Conservation (phyloP, 1,139 yeast genomes). For the Blastobotrys malaysiensis region DNA sequence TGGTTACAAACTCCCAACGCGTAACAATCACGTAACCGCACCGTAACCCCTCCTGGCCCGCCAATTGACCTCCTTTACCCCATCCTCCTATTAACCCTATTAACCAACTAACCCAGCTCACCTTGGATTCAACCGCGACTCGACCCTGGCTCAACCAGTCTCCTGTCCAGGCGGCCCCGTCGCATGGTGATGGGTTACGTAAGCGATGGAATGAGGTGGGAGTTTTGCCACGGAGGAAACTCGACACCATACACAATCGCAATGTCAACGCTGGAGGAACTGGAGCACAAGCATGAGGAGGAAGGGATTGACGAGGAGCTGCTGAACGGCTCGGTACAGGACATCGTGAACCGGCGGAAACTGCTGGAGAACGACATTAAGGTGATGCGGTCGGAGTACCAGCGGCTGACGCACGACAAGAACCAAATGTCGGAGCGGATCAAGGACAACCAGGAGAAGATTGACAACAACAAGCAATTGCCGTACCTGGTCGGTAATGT, state of each 20-base stretch:
- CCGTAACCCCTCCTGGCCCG: too few species aligned
- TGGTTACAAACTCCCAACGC: too few species aligned
- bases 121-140: too few species aligned
- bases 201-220: neutral
- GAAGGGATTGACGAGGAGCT: constrained; percentile 75
- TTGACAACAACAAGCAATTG: constrained; percentile 88
- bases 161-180: too few species aligned
- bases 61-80: too few species aligned
- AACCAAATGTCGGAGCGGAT: constrained; percentile 89
- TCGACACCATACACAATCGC: constrained; percentile 1
- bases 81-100: too few species aligned
- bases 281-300: constrained; percentile 38
- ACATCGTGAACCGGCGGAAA: constrained; percentile 79
- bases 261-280: constrained; percentile 36
- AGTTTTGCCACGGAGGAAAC: neutral
- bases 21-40: too few species aligned
- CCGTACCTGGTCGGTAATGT: constrained; percentile 98
- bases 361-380: constrained; percentile 92
- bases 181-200: too few species aligned
- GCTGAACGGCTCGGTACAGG: constrained; percentile 69
- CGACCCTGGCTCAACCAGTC: too few species aligned
- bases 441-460: constrained; percentile 94
- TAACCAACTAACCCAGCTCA: too few species aligned
- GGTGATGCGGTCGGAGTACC: constrained; percentile 89
- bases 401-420: constrained; percentile 87